Base-by-base conservation (phyloP, 2,329 filamentous ascomycete species). In the Phialocephala subalpina region DNA sequence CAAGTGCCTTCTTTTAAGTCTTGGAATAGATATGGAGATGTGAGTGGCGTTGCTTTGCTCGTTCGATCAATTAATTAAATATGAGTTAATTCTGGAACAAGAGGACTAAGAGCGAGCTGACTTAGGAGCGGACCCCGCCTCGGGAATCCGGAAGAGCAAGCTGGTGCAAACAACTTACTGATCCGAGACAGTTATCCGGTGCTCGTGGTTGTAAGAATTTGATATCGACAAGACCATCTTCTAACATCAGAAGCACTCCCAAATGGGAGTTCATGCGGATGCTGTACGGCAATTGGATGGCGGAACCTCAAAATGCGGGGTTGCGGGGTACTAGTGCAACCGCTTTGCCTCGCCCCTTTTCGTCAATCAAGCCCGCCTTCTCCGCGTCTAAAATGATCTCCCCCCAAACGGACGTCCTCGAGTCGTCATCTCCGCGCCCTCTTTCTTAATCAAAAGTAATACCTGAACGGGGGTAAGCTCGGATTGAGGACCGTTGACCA, bases 381-480 rank as follows among this genome's bases (percentile, higher is more conserved):
- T 49, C 45, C 45, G 45, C 45, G 22, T 9, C 20, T 49, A 42
- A 9, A 42, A 18, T 6, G 16, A 42, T 42, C 16, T n/a, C 18
- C n/a, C 40, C 18, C 40, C 40, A n/a, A 11, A n/a, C 1, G 14
- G 6, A 18, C 16, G 16, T 16, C 14, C 16, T 42, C 40, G 40
- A 42, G n/a, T 7, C 20, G 36, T 25, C n/a, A 27, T 42, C 40
- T 58, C 56, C 56, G 35, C 56, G 33, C 56, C 56, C 11, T 58
- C 40, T 14, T 38, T 3, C 12, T 18, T 22, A 20, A 22, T 20
- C 55, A 22, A 35, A 16, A 25, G 18, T 40, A 2, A 12, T 6
- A 40, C 18, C 12, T 6, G 16, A n/a, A n/a, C 2, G 1, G 4
- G 3, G n/a, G 16, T n/a, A 18, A 6, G 2, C 40, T 42, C 40